Base-by-base conservation (phyloP, 495 filamentous ascomycete species). In the Xylaria flabelliformis region DNA sequence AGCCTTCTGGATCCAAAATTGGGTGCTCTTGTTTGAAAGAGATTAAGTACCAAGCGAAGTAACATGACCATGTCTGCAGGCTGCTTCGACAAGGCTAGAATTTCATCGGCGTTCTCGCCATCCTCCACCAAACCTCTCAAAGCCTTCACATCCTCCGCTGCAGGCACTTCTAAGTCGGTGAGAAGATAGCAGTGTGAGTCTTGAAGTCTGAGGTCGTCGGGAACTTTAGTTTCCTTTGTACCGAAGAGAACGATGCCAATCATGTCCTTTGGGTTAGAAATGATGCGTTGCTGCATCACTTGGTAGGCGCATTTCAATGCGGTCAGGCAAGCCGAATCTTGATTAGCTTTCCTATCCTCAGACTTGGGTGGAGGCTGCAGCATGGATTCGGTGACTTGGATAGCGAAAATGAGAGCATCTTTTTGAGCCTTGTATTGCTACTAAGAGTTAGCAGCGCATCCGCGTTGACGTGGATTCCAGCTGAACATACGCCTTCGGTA, bases 211-310 rank as follows among this genome's bases (percentile, higher is more conserved):
- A 89, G 39, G 34, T 61, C 87, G 59, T 91, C 89, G 24, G 89
- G 88, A 76, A 97, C 95, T 74, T 92, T 95, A 21, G 94, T 92
- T 78, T 93, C 88, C 79, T 97, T 86, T 0, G 95, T 98, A 15
- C 94, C 94, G 73, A 96, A 98, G 9, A 99, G 88, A n/a, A 99
- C 79, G 10, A 99, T 91, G 4, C 95, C 95, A 85, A 99, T 97
- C 95, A 98, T 97, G 75, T 98, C 96, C 77, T 91, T 93, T 0
- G 97, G 97, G 73, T 95, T 95, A 3, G 94, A 94, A 77, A 99
- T 98, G 75, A 99, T 98, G 70, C 97, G 91, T 82, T 97, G 95
- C 82, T 98, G 95, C 91, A 98, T 97, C 67, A 99, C 86, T 67
- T 92, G 88, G 75, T 97, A 97, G 66, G 97, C 95, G 77, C 94